Evolutionary conservation across 345 rosid species (phyloP).

Genomic region (Laguncularia racemosa): DNA sequence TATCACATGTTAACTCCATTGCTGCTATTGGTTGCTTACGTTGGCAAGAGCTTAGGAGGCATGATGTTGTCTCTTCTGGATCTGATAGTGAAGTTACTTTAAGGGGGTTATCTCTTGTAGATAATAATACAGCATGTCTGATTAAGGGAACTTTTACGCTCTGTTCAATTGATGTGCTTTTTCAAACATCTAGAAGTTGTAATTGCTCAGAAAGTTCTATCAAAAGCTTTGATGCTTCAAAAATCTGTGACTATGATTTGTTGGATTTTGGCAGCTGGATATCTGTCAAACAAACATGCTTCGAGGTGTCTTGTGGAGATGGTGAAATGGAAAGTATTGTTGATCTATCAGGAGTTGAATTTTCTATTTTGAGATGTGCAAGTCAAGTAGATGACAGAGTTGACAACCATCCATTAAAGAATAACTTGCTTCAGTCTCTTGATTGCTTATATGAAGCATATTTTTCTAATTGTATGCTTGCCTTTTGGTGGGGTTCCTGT

Average conservation of each 20-base stretch:
- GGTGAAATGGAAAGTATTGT: constrained; percentile 28
- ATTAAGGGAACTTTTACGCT: constrained; percentile 45
- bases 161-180: constrained; percentile 48
- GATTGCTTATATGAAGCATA: constrained; percentile 50
- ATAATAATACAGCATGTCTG: constrained; percentile 22
- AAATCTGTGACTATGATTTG: constrained; percentile 17
- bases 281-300: constrained; percentile 34
- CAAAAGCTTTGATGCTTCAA: constrained; percentile 27
- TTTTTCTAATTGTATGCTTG: constrained; percentile 47
- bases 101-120: constrained; percentile 24
- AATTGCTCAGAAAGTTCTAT: constrained; percentile 19
- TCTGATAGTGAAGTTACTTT: constrained; percentile 17
- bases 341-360: constrained; percentile 41
- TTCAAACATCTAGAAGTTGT: constrained; percentile 38
- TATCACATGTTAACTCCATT: constrained; percentile 31
- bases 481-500: constrained; percentile 36
- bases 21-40: constrained; percentile 23
- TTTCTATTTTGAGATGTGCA: constrained; percentile 38
- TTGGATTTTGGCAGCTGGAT: constrained; percentile 53
- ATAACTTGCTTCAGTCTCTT: constrained; percentile 34
- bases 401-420: constrained; percentile 30
- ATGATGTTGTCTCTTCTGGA: constrained; percentile 28
- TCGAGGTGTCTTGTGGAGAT: constrained; percentile 50
- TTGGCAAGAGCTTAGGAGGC: constrained; percentile 32
- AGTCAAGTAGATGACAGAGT: constrained; percentile 33